phyloP scores from a whole-genome alignment of 2,329 filamentous ascomycete species.

The Aureobasidium sp. region DNA sequence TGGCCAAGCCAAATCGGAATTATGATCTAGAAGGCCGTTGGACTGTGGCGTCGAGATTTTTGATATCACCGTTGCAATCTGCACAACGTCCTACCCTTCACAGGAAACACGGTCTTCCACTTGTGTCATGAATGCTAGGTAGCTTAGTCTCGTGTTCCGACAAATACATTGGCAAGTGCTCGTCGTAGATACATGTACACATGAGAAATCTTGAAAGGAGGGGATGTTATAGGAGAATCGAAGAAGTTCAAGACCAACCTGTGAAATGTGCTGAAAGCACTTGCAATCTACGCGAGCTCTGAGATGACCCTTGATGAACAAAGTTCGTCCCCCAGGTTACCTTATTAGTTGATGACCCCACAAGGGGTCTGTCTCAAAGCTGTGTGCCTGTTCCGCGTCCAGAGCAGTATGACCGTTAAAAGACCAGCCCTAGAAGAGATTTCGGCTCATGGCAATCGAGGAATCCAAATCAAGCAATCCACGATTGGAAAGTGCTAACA shows the following conservation, averaged over 20 bases:
- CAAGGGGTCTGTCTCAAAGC: background rate
- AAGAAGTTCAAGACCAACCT: background rate
- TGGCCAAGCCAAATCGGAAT: background rate
- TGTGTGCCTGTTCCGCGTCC: background rate
- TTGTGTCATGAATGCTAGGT: background rate
- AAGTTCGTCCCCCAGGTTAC: background rate
- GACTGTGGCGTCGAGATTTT: background rate
- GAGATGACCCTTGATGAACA: background rate
- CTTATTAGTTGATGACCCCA: background rate
- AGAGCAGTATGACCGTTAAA: background rate
- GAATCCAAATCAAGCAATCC: no score
- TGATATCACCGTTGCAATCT: background rate
- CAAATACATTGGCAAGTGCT: no score
- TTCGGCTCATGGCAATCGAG: no score
- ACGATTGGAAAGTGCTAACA: no score
- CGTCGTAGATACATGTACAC: no score
- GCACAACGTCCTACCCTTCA: background rate
- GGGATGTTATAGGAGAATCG: background rate
- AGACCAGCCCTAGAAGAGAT: no score
- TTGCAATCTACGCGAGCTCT: no score
- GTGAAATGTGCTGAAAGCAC: no score
- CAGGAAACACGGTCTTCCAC: background rate
- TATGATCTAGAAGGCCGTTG: conserved; percentile 10
- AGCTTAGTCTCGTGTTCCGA: background rate
- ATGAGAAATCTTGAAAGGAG: no score